Evolutionary conservation across 768 basidiomycete species (phyloP), one percentile per base, ranked within the genome.

Genomic region (Lentinula raphanica): DNA sequence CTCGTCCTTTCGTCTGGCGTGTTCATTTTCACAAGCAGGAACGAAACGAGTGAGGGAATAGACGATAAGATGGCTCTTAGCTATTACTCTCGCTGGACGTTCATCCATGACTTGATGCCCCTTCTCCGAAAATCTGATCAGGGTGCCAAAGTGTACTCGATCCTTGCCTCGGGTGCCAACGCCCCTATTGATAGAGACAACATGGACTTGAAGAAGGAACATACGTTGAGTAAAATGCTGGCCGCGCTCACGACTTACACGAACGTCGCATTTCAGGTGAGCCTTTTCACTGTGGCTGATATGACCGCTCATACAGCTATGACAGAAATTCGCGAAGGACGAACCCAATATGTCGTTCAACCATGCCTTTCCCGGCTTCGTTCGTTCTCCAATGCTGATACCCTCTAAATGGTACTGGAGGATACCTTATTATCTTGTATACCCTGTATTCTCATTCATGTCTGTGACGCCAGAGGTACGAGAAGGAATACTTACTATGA

Each of bases 61-160:
- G 72, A 72, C 60, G 61, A 62, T 55, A 68, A 70, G 57, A 59
- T 72, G 28, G 69, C 66, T 31, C 46, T 72, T 56, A 65, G 68
- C 42, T 73, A 72, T 59, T 74, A 74, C 57, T 61, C 67, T 38
- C 59, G 73, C 19, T 72, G 68, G 69, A 69, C 70, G 61, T 71
- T 73, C 60, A 62, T 68, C n/a, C 42, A 69, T 45, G 71, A 71
- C 39, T 62, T 73, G 23, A 40, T 69, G 17, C 71, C 71, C 9
- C 51, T 66, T 17, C 60, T 74, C 7, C 66, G 64, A 32, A 56
- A 56, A n/a, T 38, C 55, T 9, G 45, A 56, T 9, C 67, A 67
- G 25, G 66, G 69, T 46, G 71, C 70, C 27, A 70, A 67, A 58
- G 72, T 67, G 35, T 61, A 72, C 62, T 64, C 69, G 3, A 61